These are phyloP conservation scores for Penicillium chermesinum DNA, from an alignment of 495 filamentous ascomycete genomes.

Conservation along the genomic window DNA sequence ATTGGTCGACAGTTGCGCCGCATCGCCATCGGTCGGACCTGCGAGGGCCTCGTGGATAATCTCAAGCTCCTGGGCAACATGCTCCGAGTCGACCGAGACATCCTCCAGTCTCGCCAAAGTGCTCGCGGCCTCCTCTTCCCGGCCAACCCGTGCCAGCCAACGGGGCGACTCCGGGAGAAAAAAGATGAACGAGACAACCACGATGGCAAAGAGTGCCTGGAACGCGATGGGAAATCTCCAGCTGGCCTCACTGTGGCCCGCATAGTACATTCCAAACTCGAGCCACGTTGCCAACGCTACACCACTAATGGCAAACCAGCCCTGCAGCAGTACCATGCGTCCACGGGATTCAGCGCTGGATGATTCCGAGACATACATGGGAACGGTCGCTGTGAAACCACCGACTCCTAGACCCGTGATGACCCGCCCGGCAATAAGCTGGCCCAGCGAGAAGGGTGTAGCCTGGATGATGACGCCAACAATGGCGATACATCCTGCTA, in stretches of 20 bases:
- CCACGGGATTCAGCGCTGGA: constrained; percentile 58
- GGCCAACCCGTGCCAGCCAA: constrained; percentile 57
- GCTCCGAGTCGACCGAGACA: constrained; percentile 36
- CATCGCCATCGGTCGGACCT: constrained; percentile 47
- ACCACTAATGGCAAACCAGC: constrained; percentile 56
- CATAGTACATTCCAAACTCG: constrained; percentile 56
- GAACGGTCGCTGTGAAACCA: constrained; percentile 45
- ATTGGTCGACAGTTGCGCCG: constrained; percentile 8
- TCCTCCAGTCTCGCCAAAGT: constrained; percentile 53
- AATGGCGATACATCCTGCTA: constrained; percentile 17
- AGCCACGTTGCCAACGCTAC: constrained; percentile 57
- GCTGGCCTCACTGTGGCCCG: constrained; percentile 44
- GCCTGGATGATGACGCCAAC: constrained; percentile 18
- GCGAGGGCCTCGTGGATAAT: constrained; percentile 60
- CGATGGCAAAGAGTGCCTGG: constrained; percentile 53
- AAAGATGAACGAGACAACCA: constrained; percentile 48
- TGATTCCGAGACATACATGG: constrained; percentile 61
- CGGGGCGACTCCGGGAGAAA: constrained; percentile 59
- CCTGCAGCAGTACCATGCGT: constrained; percentile 63
- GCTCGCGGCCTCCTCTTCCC: constrained; percentile 50
- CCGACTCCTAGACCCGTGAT: constrained; percentile 54
- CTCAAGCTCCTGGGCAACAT: constrained; percentile 52
- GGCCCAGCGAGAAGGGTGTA: constrained; percentile 17
- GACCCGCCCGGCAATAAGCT: constrained; percentile 23
- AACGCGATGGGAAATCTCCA: constrained; percentile 66